Evolutionary conservation across 768 basidiomycete species (phyloP), one percentile per base, ranked within the genome.

Genomic region (Lactarius deliciosus): DNA sequence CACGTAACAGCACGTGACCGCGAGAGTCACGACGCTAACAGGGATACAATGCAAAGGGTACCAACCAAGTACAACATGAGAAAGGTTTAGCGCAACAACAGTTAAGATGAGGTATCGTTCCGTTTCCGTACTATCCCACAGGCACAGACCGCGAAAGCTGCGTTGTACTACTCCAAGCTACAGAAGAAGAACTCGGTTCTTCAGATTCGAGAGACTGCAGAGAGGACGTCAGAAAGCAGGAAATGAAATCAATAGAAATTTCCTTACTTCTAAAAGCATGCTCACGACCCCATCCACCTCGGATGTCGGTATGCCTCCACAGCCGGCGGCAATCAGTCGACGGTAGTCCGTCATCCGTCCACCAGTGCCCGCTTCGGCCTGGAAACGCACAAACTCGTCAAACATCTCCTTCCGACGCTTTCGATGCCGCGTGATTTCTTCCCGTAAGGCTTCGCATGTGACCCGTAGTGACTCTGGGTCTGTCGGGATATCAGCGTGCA

Each of bases 291-390:
- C 85, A 72, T 98, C 96, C 43, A 98, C 91, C 68, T 98, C 95
- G n/a, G 86, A 81, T 2, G 90, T 86, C 3, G 89, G 85, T 36
- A 95, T 84, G 0, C 92, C 91, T 28, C 94, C 94, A 78, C 93
- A 96, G 0, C 93, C 95, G 18, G 93, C 88, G 38, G 90, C 89
- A 72, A 99, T 95, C 60, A 99, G 76, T 68, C 89, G 82, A 71
- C 95, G 81, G 75, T 98, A 99, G 70, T 96, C 91, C 5, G 84
- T 82, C 87, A 98, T 96, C 68, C 88, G 82, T 47, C 91, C 92
- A 36, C 90, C 87, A 0, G 95, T 97, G 5, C 96, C 96, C 0
- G 91, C 88, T 76, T 96, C 93, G 22, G 92, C 90, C 75, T 95
- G 91, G 77, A 91, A 89, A 36, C 81, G 83, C 13, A 91, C 91